Percentiles rank a stretch among this genome's conserved stretches.
Evolutionary conservation across 805 yeast genomes (phyloP).

Genomic region (Kodamaea neixiangensis): DNA sequence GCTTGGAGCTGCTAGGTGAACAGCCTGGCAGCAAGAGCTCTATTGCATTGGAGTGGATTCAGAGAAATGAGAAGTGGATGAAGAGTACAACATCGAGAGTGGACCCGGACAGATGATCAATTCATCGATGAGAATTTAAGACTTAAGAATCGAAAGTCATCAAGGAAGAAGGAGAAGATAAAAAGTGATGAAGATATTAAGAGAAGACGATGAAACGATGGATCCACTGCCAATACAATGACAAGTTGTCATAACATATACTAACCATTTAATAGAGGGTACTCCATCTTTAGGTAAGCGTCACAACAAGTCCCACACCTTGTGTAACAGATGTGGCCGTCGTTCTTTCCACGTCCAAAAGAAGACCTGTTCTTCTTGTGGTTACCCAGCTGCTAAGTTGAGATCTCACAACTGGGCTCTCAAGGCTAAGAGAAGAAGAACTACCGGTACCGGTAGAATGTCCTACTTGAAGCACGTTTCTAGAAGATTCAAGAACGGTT

Average conservation of each 20-base stretch:
- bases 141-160: too few relatives aligned
- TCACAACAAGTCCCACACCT: constrained; percentile 99
- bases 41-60: not conserved
- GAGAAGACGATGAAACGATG: not conserved
- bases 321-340: constrained; percentile 98
- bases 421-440: constrained; percentile 99
- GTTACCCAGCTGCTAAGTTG: constrained; percentile 99
- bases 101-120: not conserved
- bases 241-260: constrained; percentile 11
- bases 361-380: constrained; percentile 98
- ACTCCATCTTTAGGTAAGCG: constrained; percentile 99
- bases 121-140: not conserved
- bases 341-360: constrained; percentile 99
- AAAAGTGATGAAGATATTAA: not conserved
- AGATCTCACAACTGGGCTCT: constrained; percentile 99
- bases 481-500: constrained; percentile 98
- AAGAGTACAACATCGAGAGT: too few relatives aligned
- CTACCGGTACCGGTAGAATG: constrained; percentile 99
- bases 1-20: not conserved
- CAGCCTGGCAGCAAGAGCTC: not conserved
- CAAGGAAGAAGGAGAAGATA: not conserved
- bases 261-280: constrained; percentile 67
- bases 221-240: constrained; percentile 2
- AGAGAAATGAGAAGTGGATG: not conserved
- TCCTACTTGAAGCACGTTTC: constrained; percentile 94